Conservation (phyloP, 2,329 filamentous ascomycete genomes). For the Claviceps sorghi region DNA sequence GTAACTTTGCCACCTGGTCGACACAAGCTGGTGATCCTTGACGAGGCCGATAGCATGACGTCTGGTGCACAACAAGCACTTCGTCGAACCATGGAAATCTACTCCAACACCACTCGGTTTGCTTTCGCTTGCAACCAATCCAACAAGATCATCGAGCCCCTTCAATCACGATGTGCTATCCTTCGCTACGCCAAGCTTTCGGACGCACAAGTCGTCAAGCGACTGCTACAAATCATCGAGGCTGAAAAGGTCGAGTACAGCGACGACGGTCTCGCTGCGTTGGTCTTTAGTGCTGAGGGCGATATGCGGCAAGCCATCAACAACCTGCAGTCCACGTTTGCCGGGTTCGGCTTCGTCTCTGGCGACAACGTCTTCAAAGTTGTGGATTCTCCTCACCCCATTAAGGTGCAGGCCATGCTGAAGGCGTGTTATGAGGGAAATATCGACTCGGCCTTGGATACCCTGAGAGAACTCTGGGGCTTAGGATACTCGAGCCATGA, state of each 20-base stretch:
- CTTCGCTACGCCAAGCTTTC: conserved; percentile 85
- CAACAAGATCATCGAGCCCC: conserved; percentile 98
- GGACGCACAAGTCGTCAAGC: conserved; percentile 81
- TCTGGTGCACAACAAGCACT: conserved; percentile 91
- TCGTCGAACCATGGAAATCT: conserved; percentile 95
- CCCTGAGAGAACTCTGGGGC: conserved; percentile 80
- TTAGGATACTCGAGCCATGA: conserved; percentile 97
- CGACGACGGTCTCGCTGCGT: conserved; percentile 86
- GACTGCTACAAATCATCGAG: conserved; percentile 81
- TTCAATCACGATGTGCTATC: conserved; percentile 93
- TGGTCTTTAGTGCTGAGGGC: conserved; percentile 93
- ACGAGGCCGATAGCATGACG: conserved; percentile 98
- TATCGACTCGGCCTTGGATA: conserved; percentile 74
- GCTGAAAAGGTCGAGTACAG: conserved; percentile 82
- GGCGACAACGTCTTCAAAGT: conserved; percentile 97
- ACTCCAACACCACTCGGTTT: conserved; percentile 89
- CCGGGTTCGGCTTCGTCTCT: conserved; percentile 92
- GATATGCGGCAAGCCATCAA: conserved; percentile 99
- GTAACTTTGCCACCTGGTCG: conserved; percentile 81
- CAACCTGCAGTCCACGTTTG: conserved; percentile 84
- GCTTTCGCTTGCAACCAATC: conserved; percentile 97
- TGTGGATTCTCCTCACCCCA: conserved; percentile 90
- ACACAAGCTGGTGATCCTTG: conserved; percentile 93
- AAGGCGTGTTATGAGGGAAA: conserved; percentile 92
- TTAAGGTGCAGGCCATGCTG: conserved; percentile 97